Base-by-base conservation (phyloP, 2,329 filamentous ascomycete genomes). In the Colletotrichum sp. region DNA sequence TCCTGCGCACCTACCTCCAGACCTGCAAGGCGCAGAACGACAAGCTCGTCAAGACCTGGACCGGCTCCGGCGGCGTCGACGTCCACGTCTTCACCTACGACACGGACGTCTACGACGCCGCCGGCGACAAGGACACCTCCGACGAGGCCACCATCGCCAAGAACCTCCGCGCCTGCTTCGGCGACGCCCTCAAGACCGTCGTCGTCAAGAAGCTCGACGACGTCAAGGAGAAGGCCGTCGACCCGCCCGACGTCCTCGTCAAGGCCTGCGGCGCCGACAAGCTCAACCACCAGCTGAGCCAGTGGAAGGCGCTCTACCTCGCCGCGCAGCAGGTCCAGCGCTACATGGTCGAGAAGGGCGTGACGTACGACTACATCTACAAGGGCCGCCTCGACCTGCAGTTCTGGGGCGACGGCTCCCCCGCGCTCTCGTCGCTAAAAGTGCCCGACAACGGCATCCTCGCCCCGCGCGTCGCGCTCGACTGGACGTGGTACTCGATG, bases 271-370 rank as follows among this genome's bases (percentile, higher is more conserved):
- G 71, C 18, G 38, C 71, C 52, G 68, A 66, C 8, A 78, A 61
- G 61, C 65, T 78, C 10, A 66, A 78, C 34, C 77, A 71, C 21
- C 77, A 78, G 43, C 55, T 78, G 21, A 78, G 77, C 55, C 77
- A 78, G 66, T 76, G 74, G 74, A 76, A 76, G 55, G 74, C 74
- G 34, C 66, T 83, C 2, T 80, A 79, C 68, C 73, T 83, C 2
- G 82, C 80, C 1, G 77, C 79, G n/a, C 82, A 82, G 66, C 81
- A 83, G 48, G 82, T 83, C 5, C 82, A 83, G 66, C 79, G 80
- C 0, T 82, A 82, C 28, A 82, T 83, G 5, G 80, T 80, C 18
- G 78, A 77, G 28, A 32, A 77, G 26, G 76, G 76, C 26, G 28
- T 77, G 3, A 66, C 61, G 16, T 77, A 77, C 30, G 76, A 77